These are phyloP conservation scores for Endogone sp. DNA, from an alignment of 192 early-diverging fungal species.

Conservation along the genomic window DNA sequence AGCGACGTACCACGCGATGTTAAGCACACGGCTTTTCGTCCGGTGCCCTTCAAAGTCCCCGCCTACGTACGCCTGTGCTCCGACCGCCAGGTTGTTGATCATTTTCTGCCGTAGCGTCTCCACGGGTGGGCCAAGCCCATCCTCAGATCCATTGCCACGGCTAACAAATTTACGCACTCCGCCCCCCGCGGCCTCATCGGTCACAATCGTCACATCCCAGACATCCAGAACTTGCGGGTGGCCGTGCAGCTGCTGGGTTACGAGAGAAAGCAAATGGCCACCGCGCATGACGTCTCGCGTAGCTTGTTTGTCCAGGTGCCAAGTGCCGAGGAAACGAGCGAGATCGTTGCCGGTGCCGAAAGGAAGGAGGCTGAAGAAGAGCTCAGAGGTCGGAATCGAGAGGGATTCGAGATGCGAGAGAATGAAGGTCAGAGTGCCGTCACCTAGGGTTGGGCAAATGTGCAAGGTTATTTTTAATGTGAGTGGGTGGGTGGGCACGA, in stretches of 20 bases:
- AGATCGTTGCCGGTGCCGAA: slow-evolving; percentile 52
- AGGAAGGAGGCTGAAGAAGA: slow-evolving; percentile 37
- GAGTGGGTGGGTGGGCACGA: slow-evolving; percentile 11
- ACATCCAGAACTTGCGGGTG: slow-evolving; percentile 3
- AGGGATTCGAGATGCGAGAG: slow-evolving; percentile 34
- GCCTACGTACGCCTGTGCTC: slow-evolving; percentile 15
- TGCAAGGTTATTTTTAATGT: background rate
- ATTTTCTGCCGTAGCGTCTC: background rate
- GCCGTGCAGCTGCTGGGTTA: slow-evolving; percentile 10
- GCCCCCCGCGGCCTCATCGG: background rate
- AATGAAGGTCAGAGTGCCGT: slow-evolving; percentile 41
- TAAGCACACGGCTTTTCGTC: slow-evolving; percentile 10
- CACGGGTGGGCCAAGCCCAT: background rate
- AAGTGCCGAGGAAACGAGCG: slow-evolving; percentile 34
- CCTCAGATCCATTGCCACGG: too few relatives aligned
- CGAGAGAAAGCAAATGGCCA: slow-evolving; percentile 8
- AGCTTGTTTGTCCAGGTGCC: slow-evolving; percentile 13
- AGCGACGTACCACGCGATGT: slow-evolving; percentile 9
- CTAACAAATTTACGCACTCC: background rate
- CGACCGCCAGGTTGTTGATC: slow-evolving; percentile 12
- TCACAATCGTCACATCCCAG: slow-evolving; percentile 3
- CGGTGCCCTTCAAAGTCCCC: slow-evolving; percentile 8
- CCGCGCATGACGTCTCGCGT: slow-evolving; percentile 9
- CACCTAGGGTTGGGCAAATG: slow-evolving; percentile 35
- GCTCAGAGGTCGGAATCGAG: slow-evolving; percentile 11